Conservation (phyloP, 2,329 filamentous ascomycete genomes). For the Neonectria hederae region DNA sequence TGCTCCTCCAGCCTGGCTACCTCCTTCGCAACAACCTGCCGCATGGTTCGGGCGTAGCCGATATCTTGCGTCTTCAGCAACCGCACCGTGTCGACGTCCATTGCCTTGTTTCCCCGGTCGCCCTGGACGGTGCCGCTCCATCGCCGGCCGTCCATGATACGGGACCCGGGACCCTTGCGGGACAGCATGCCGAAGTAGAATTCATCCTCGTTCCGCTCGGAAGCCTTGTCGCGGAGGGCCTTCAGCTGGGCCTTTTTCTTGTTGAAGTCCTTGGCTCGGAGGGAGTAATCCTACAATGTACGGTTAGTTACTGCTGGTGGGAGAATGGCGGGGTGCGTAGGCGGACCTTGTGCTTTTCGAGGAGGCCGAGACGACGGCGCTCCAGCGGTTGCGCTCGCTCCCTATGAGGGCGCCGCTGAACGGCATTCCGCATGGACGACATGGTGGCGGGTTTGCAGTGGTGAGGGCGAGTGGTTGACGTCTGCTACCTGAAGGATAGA, state of each 20-base stretch:
- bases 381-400: constrained; percentile 89
- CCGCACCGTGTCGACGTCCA: constrained; percentile 67
- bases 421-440: constrained; percentile 70
- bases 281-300: constrained; percentile 65
- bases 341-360: constrained; percentile 91
- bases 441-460: constrained; percentile 45
- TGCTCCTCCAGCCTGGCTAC: constrained; percentile 64
- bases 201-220: constrained; percentile 76
- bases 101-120: constrained; percentile 64
- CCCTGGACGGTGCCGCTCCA: constrained; percentile 67
- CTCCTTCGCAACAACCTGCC: constrained; percentile 68
- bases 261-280: constrained; percentile 72
- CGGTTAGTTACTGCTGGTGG: constrained; percentile 12
- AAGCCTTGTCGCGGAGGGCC: constrained; percentile 67
- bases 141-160: constrained; percentile 58
- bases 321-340: constrained; percentile 10
- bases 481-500: not conserved
- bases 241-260: constrained; percentile 71
- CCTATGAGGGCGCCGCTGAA: constrained; percentile 84
- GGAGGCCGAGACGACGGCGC: constrained; percentile 85
- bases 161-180: constrained; percentile 64
- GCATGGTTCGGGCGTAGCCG: constrained; percentile 70
- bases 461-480: not conserved
- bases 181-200: constrained; percentile 78
- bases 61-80: constrained; percentile 76